Conservation (phyloP, 2,329 filamentous ascomycete species). For the Claviceps quebecensis region DNA sequence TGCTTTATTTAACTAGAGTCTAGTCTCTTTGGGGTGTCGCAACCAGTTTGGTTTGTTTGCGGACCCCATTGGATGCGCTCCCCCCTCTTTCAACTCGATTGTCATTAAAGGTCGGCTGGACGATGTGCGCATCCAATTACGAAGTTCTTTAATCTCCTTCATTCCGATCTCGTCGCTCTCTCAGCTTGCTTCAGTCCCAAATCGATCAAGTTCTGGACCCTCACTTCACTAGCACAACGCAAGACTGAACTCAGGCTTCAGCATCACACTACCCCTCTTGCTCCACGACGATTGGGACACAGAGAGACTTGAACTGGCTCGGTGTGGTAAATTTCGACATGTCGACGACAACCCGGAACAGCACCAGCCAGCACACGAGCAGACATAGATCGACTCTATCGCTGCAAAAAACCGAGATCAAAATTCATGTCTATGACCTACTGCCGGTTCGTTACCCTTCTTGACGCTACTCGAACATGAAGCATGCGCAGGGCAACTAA, state of each 20-base stretch:
- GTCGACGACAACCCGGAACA: conserved; percentile 16
- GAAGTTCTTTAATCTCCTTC: background rate
- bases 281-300: background rate
- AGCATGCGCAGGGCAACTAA: background rate
- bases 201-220: background rate
- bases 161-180: background rate
- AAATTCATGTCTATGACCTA: conserved; percentile 67
- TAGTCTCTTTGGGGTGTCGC: background rate
- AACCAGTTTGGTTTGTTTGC: background rate
- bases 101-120: background rate
- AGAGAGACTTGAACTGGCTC: background rate
- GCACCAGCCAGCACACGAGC: conserved; percentile 13
- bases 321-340: conserved; percentile 8
- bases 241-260: background rate
- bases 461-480: background rate
- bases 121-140: background rate
- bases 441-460: conserved; percentile 41
- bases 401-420: conserved; percentile 56
- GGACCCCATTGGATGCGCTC: conserved; percentile 1
- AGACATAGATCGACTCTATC: conserved; percentile 53
- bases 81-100: background rate
- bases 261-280: too few relatives aligned
- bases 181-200: background rate
- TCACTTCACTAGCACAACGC: background rate
- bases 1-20: background rate